Conservation (phyloP, 768 basidiomycete genomes). For the Sporobolomyces pararoseus region DNA sequence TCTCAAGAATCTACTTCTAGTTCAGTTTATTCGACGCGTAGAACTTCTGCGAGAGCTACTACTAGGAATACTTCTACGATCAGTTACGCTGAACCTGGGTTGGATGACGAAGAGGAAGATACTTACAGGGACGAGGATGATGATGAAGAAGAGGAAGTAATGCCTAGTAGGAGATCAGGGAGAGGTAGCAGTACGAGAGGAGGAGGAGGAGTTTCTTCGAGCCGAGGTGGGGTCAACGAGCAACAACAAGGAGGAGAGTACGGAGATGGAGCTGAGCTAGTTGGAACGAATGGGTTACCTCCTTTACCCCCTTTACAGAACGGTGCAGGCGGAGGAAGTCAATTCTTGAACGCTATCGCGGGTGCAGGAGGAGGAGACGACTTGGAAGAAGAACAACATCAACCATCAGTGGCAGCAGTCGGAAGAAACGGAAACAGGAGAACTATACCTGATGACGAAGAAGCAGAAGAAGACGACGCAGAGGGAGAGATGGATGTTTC, state of each 20-base stretch:
- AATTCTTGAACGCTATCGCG: not conserved
- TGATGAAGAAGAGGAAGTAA: not conserved
- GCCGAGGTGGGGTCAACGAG: not conserved
- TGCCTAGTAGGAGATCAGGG: not conserved
- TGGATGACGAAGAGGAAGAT: slow-evolving; percentile 11
- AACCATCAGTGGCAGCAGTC: not conserved
- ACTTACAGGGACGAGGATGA: not conserved
- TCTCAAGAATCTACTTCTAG: not conserved
- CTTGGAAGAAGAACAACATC: not conserved
- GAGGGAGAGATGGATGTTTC: slow-evolving; percentile 13
- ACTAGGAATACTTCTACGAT: not conserved
- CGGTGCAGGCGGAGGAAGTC: not conserved
- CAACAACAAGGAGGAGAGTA: not conserved
- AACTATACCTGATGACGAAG: not conserved
- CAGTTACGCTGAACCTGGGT: not conserved
- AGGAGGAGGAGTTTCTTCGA: no score
- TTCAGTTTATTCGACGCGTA: not conserved
- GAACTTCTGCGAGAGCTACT: not conserved
- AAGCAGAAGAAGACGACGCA: not conserved
- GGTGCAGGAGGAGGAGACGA: not conserved
- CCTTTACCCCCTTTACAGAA: not conserved
- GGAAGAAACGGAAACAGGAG: not conserved
- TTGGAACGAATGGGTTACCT: not conserved
- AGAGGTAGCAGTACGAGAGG: not conserved
- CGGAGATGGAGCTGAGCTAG: not conserved